A percentile compares a stretch with the other conserved stretches of the same genome.
phyloP scores from a whole-genome alignment of 345 rosid genomes.

The Cardamine chenopodiifolia region DNA sequence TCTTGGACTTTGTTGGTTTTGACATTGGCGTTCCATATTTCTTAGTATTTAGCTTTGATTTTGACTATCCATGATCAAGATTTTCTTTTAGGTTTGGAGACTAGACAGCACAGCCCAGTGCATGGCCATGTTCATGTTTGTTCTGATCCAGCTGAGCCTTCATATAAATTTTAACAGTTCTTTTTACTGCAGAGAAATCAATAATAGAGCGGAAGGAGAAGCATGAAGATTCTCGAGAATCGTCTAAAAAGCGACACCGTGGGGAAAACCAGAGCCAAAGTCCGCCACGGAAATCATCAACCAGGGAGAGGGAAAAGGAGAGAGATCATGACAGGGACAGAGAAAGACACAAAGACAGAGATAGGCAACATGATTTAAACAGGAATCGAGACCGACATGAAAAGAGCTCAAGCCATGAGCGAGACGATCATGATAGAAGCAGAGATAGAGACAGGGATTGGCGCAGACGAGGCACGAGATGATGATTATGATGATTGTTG shows the following conservation, averaged over 20 bases:
- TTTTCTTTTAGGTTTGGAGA: constrained; percentile 51
- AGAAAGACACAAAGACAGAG: constrained; percentile 60
- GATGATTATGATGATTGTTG: constrained; percentile 30
- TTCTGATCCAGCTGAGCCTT: constrained; percentile 4
- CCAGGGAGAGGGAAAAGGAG: constrained; percentile 57
- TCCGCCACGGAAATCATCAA: constrained; percentile 67
- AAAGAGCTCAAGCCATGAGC: constrained; percentile 75
- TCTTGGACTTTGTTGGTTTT: neutral
- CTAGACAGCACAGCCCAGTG: constrained; percentile 43
- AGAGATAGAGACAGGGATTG: constrained; percentile 77
- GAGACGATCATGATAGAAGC: constrained; percentile 68
- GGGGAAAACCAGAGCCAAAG: constrained; percentile 62
- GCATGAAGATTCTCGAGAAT: constrained; percentile 62
- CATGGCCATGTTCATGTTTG: constrained; percentile 4
- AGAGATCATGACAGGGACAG: constrained; percentile 52
- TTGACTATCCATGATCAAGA: neutral
- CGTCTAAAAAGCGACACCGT: constrained; percentile 77
- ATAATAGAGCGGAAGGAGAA: constrained; percentile 63
- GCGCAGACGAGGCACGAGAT: constrained; percentile 57
- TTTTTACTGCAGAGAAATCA: constrained; percentile 57
- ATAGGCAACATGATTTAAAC: constrained; percentile 43
- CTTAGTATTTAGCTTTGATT: neutral
- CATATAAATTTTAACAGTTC: neutral
- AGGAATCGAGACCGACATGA: constrained; percentile 61
- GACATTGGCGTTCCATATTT: neutral